Base-by-base conservation (phyloP, 2,329 filamentous ascomycete species). In the Verticillium zaregamsianum region DNA sequence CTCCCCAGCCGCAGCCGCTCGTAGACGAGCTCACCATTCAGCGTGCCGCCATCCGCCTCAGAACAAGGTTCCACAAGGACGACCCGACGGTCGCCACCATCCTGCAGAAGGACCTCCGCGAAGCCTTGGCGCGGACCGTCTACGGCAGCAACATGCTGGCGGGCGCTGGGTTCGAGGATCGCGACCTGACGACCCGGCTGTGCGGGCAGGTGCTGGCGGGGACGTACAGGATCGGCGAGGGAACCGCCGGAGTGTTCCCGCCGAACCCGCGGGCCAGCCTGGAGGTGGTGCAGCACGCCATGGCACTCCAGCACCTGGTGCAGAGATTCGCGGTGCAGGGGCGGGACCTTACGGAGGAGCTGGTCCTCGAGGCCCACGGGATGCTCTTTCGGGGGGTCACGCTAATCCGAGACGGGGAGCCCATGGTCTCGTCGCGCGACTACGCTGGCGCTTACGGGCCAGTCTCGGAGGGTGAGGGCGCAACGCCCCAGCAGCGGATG, bases 401-500 rank as follows among this genome's bases (percentile, higher is more conserved):
- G 17, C 11, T 49, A 5, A 9, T 49, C 9, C 11, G 8, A 6
- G 20, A 23, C 20, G 45, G 45, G 20, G 8, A 49, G 45, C 20
- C 45, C 45, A 49, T 23, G 45, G 45, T 49, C 45, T 49, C 20
- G 20, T 49, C 45, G 45, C 20, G 45, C 45, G 20, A 23, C 45
- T 49, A 23, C 45, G 45, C 45, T 23, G 45, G 20, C 11, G 20
- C n/a, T n/a, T 49, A 23, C 45, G 5, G 45, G n/a, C 39, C 17
- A 15, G 37, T 40, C 37, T 40, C 37, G 37, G 37, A 40, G 37
- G 15, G 17, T 14, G 37, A 15, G 14, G 45, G 20, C 20, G 9
- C 5, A n/a, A 49, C 45, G 6, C 45, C n/a, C n/a, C 45, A 25
- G n/a, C 20, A 23, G n/a, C 45, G 9, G 12, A 67, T 66, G 66